Evolutionary conservation across 495 filamentous ascomycete genomes (phyloP).

Genomic region (Aspergillus leporis): DNA sequence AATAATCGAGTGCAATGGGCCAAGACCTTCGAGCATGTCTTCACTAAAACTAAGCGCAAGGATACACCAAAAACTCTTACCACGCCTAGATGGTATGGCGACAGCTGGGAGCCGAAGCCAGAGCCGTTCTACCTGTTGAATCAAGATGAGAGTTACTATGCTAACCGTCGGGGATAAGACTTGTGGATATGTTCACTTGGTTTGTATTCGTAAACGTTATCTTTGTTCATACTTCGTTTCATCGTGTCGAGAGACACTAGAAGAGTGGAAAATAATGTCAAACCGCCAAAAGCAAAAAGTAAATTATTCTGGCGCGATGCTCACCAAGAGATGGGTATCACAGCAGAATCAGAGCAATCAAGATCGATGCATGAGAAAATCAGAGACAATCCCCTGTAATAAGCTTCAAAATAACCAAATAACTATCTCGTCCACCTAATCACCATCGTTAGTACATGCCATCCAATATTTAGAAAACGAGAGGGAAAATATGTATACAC

Average conservation of each 20-base stretch:
- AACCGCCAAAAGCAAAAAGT: neutral
- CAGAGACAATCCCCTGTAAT: neutral
- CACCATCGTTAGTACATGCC: neutral
- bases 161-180: neutral
- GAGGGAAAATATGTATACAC: slow-evolving; percentile 11
- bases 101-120: slow-evolving; percentile 33
- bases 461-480: neutral
- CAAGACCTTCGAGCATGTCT: slow-evolving; percentile 45
- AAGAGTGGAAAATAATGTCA: neutral
- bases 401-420: neutral
- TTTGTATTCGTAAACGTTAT: neutral
- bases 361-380: neutral
- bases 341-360: neutral
- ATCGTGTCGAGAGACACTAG: neutral
- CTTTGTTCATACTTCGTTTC: neutral
- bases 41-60: slow-evolving; percentile 25
- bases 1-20: slow-evolving; percentile 44
- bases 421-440: neutral
- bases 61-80: slow-evolving; percentile 36
- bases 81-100: slow-evolving; percentile 36
- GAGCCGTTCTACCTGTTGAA: slow-evolving; percentile 32
- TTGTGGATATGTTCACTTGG: neutral
- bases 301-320: slow-evolving; percentile 1
- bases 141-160: slow-evolving; percentile 36
- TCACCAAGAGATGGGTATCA: neutral